Percentiles rank a stretch among this genome's conserved stretches.
Conservation (phyloP, 108 stramenopile genomes). For the Schizochytrium sp. region DNA sequence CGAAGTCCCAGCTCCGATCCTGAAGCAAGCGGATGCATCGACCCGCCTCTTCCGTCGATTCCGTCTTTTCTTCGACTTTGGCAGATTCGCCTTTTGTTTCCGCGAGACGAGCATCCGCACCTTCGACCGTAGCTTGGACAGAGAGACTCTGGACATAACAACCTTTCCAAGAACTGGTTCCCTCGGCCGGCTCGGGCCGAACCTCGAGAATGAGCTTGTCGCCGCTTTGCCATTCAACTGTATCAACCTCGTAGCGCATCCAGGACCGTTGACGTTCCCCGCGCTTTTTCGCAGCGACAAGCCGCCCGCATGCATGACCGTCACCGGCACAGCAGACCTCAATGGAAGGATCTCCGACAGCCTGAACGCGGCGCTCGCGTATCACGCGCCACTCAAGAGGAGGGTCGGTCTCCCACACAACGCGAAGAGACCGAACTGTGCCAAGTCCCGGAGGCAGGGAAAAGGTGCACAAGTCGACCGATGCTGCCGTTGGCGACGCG, state of each 20-base stretch:
- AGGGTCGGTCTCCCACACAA: neutral
- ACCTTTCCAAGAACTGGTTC: neutral
- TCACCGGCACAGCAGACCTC: neutral
- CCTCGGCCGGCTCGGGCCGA: neutral
- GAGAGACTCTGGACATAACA: neutral
- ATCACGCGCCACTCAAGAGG: neutral
- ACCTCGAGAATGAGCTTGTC: neutral
- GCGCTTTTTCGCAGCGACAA: neutral
- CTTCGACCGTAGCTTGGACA: neutral
- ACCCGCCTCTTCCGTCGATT: no score
- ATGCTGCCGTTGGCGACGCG: neutral
- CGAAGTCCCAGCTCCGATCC: neutral
- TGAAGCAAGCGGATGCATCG: neutral
- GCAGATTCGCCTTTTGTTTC: no score
- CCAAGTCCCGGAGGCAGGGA: neutral
- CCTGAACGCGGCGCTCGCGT: neutral
- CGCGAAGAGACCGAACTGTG: no score
- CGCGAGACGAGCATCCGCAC: no score
- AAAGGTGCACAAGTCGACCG: neutral
- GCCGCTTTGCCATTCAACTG: neutral
- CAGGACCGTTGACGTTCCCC: neutral
- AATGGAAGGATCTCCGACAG: neutral
- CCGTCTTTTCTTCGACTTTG: no score
- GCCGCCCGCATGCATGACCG: neutral
- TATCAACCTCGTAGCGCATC: neutral